Percentiles rank a stretch among this genome's conserved stretches.
Evolutionary conservation across 2,329 filamentous ascomycete species (phyloP).

Genomic region (Aspergillus costaricaensis): DNA sequence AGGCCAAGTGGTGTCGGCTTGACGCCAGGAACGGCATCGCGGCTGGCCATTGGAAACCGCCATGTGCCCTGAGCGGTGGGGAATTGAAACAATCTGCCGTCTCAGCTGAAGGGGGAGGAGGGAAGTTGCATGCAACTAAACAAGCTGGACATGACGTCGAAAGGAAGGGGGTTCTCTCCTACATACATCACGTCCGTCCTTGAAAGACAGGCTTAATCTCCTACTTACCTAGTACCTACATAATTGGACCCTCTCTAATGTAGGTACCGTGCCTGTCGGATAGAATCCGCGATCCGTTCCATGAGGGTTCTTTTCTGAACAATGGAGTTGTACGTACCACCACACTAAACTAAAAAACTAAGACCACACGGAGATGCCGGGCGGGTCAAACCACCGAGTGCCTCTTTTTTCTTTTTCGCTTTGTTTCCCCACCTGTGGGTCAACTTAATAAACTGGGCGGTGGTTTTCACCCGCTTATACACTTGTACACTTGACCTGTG

Average conservation of each 20-base stretch:
- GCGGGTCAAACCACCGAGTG: background rate
- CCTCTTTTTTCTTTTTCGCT: too few relatives aligned
- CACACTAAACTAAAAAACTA: background rate
- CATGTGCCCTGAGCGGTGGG: slow-evolving; percentile 20
- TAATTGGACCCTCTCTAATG: background rate
- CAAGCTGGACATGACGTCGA: slow-evolving; percentile 3
- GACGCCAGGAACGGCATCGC: slow-evolving; percentile 23
- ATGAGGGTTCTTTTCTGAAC: background rate
- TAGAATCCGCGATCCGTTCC: background rate
- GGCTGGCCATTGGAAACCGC: slow-evolving; percentile 20
- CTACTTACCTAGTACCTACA: background rate
- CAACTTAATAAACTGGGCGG: slow-evolving; percentile 8
- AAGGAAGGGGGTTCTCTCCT: background rate
- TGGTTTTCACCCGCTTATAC: background rate
- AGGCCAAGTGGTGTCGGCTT: slow-evolving; percentile 12
- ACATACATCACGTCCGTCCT: background rate
- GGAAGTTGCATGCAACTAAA: too few relatives aligned
- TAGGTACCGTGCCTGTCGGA: background rate
- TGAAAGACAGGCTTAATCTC: too few relatives aligned
- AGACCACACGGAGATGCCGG: background rate
- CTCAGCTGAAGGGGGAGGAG: slow-evolving; percentile 1
- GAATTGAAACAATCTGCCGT: slow-evolving; percentile 21
- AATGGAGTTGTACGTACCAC: background rate
- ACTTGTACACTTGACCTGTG: slow-evolving; percentile 1
- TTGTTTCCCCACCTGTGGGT: slow-evolving; percentile 1